Conservation (phyloP, 1,139 yeast genomes). For the Hyphopichia burtonii region DNA sequence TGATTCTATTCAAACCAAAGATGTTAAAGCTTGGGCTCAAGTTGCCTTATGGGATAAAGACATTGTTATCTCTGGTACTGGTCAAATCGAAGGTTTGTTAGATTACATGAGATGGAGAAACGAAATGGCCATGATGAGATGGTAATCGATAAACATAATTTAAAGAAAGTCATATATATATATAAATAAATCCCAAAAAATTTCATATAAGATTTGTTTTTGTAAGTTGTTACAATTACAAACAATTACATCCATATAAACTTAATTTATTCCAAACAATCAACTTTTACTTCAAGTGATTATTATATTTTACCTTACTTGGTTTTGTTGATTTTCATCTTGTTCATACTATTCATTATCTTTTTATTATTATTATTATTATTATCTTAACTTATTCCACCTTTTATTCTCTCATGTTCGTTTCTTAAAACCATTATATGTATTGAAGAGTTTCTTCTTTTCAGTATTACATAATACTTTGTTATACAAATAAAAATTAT, state of each 20-base stretch:
- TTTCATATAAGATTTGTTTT: not conserved
- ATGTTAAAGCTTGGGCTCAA: conserved; percentile 72
- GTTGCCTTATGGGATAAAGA: conserved; percentile 80
- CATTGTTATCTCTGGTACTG: conserved; percentile 77
- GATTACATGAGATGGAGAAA: conserved; percentile 85
- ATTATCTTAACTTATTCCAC: not conserved
- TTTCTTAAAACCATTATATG: not conserved
- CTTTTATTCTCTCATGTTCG: not conserved
- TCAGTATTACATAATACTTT: not conserved
- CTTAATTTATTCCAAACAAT: not conserved
- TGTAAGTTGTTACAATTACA: not conserved
- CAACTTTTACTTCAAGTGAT: not conserved
- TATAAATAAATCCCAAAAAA: not conserved
- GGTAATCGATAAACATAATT: conserved; percentile 25
- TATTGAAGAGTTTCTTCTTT: not conserved
- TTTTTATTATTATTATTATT: too few species aligned
- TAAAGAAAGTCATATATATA: conserved; percentile 2
- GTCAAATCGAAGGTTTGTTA: conserved; percentile 78
- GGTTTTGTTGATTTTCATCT: not conserved
- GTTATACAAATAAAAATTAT: not conserved
- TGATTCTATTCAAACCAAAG: conserved; percentile 60
- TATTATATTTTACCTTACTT: not conserved
- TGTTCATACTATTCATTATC: not conserved
- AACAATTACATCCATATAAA: not conserved
- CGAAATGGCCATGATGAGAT: conserved; percentile 86